phyloP scores from a whole-genome alignment of 2,329 filamentous ascomycete genomes.

The Trichoderma polysporum region DNA sequence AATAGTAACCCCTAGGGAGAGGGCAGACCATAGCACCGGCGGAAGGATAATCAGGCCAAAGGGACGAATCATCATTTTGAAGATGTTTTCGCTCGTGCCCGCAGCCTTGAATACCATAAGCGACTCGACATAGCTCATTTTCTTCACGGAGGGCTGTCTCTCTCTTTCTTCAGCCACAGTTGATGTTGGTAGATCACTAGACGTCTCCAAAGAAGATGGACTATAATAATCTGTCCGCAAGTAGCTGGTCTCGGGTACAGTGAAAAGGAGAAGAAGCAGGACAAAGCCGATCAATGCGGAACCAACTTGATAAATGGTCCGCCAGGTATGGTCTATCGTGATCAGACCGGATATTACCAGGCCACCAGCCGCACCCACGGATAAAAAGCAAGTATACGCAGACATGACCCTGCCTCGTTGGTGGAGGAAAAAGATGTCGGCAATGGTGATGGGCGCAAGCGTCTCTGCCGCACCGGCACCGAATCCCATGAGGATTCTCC shows the following conservation, averaged over 20 bases:
- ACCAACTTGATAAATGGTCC: constrained; percentile 52
- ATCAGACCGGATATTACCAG: constrained; percentile 49
- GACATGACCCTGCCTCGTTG: constrained; percentile 54
- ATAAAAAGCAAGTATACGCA: constrained; percentile 42
- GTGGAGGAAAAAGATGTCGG: constrained; percentile 58
- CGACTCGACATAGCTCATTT: constrained; percentile 35
- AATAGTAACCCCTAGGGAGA: constrained; percentile 55
- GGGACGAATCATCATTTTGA: constrained; percentile 50
- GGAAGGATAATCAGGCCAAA: constrained; percentile 51
- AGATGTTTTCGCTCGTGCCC: constrained; percentile 47
- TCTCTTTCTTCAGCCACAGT: constrained; percentile 17
- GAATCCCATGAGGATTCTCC: constrained; percentile 52
- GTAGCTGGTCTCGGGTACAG: constrained; percentile 56
- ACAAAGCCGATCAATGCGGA: constrained; percentile 49
- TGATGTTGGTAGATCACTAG: constrained; percentile 2
- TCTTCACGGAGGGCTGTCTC: constrained; percentile 14
- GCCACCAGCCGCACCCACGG: constrained; percentile 44
- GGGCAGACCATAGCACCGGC: constrained; percentile 54
- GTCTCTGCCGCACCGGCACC: constrained; percentile 54
- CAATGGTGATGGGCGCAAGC: constrained; percentile 50
- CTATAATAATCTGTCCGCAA: constrained; percentile 30
- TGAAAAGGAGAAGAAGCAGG: constrained; percentile 50
- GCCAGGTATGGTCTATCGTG: constrained; percentile 48
- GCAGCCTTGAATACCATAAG: constrained; percentile 43
- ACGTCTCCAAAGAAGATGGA: constrained; percentile 17